Conservation (phyloP, 805 yeast genomes). For the Grigorovia humatica region DNA sequence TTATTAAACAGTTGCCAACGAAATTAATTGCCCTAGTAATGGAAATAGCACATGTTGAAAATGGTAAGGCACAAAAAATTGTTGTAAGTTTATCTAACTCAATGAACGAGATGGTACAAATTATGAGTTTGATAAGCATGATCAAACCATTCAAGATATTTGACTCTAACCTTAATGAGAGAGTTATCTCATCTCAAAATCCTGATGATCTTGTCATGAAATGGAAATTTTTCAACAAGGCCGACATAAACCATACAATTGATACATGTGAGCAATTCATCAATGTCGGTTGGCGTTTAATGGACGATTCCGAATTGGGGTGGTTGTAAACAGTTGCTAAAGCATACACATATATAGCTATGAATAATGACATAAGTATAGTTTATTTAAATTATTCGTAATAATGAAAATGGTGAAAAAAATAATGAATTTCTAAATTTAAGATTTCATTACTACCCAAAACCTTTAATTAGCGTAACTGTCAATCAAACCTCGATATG, state of each 20-base stretch:
- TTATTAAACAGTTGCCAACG: conserved; percentile 24
- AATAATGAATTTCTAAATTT: no score
- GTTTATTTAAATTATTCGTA: no score
- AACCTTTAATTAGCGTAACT: neutral
- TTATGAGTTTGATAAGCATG: conserved; percentile 21
- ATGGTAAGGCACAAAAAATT: conserved; percentile 17
- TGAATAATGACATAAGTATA: neutral
- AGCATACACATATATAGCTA: no score
- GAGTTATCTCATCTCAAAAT: conserved; percentile 4
- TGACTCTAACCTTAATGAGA: conserved; percentile 11
- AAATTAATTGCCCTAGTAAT: conserved; percentile 21
- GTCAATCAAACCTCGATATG: conserved; percentile 13
- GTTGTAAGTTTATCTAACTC: conserved; percentile 25
- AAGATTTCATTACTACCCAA: neutral
- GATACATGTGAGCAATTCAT: conserved; percentile 10
- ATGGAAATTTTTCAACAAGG: conserved; percentile 3
- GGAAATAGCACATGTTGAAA: conserved; percentile 12
- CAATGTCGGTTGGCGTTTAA: conserved; percentile 22
- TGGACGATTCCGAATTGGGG: conserved; percentile 26
- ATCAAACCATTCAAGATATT: conserved; percentile 24
- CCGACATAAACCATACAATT: conserved; percentile 2
- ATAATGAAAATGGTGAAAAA: no score
- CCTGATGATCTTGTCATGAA: conserved; percentile 4
- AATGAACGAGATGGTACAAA: conserved; percentile 26
- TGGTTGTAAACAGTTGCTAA: conserved; percentile 13